Evolutionary conservation across 768 basidiomycete genomes (phyloP).

Genomic region (Suillus tomentosus): DNA sequence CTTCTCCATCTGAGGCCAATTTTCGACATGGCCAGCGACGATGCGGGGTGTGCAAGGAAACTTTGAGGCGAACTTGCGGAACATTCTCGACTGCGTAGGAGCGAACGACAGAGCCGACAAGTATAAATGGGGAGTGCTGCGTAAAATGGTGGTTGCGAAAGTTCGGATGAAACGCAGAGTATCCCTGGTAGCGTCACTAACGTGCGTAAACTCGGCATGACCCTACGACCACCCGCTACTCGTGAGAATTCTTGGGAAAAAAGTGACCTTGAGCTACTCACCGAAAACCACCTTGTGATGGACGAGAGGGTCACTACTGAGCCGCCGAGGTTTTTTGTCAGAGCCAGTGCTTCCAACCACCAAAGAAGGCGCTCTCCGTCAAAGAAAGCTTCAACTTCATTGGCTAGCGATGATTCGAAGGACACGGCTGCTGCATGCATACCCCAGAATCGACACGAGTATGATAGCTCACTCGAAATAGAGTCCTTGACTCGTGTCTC

Average conservation of each 20-base stretch:
- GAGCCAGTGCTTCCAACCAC: not conserved
- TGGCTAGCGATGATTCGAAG: slow-evolving; percentile 4
- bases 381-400: slow-evolving; percentile 24
- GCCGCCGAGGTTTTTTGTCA: slow-evolving; percentile 20
- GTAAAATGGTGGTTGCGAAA: slow-evolving; percentile 16
- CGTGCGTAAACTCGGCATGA: slow-evolving; percentile 1
- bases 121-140: slow-evolving; percentile 28
- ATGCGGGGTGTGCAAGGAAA: not conserved
- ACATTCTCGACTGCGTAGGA: slow-evolving; percentile 24
- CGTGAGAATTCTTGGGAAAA: not conserved
- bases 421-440: slow-evolving; percentile 25
- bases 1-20: slow-evolving; percentile 9
- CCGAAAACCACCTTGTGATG: not conserved
- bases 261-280: not conserved
- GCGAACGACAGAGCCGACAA: slow-evolving; percentile 27
- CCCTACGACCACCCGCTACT: not conserved
- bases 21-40: slow-evolving; percentile 1
- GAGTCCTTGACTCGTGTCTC: slow-evolving; percentile 14
- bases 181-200: slow-evolving; percentile 9
- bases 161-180: slow-evolving; percentile 14
- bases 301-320: not conserved
- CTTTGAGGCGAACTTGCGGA: slow-evolving; percentile 18
- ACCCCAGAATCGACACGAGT: slow-evolving; percentile 36
- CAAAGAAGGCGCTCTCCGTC: slow-evolving; percentile 11
- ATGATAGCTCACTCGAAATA: slow-evolving; percentile 29